phyloP scores from a whole-genome alignment of 202 grass and related monocot genomes.

The Saccharum hybrid region DNA sequence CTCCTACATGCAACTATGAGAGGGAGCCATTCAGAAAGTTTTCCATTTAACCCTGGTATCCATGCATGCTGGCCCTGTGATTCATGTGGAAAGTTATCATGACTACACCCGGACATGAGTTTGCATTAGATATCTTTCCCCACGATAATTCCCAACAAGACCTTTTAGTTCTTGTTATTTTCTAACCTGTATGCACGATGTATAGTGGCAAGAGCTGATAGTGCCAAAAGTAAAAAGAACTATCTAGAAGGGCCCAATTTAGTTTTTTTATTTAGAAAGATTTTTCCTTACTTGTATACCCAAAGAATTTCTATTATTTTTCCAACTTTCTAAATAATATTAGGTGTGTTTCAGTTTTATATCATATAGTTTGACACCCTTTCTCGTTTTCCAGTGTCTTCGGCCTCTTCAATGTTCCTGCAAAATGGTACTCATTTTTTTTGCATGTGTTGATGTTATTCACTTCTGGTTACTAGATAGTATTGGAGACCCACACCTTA shows the following conservation, averaged over 20 bases:
- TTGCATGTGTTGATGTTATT: conserved; percentile 26
- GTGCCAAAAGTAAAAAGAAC: background rate
- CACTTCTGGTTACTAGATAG: conserved; percentile 38
- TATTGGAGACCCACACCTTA: conserved; percentile 21
- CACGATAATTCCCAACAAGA: background rate
- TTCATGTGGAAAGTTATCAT: background rate
- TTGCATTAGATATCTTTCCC: background rate
- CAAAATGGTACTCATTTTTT: conserved; percentile 72
- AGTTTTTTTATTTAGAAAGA: conserved; percentile 17
- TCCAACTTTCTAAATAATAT: conserved; percentile 9
- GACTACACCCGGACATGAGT: background rate
- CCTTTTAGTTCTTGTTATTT: conserved; percentile 1
- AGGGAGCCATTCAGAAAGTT: conserved; percentile 6
- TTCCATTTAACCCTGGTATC: background rate
- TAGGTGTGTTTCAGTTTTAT: conserved; percentile 24
- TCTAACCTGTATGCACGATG: background rate
- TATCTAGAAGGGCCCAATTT: conserved; percentile 2
- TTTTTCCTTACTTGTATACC: conserved; percentile 7
- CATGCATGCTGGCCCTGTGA: background rate
- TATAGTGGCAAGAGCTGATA: background rate
- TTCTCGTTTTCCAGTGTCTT: conserved; percentile 76
- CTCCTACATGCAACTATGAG: background rate
- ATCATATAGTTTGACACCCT: conserved; percentile 30
- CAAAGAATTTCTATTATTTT: background rate
- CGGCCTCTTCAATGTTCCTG: conserved; percentile 95